phyloP scores from a whole-genome alignment of 2,329 filamentous ascomycete species.

The Colletotrichum cordylinicola region DNA sequence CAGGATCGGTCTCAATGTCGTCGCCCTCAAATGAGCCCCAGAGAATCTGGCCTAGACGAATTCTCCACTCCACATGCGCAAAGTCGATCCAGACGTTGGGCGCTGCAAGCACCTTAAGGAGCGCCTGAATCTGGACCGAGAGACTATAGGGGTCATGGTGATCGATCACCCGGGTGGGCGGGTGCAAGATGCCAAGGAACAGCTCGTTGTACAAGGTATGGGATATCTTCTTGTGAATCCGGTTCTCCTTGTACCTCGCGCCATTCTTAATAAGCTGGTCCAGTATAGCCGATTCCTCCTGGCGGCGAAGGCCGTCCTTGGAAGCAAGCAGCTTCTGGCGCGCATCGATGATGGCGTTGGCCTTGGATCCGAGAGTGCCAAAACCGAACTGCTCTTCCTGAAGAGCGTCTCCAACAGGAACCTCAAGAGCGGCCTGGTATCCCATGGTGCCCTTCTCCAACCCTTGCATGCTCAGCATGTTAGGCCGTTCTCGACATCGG shows the following conservation, averaged over 20 bases:
- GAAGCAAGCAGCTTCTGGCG: conserved; percentile 61
- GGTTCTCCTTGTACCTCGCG: conserved; percentile 59
- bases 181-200: conserved; percentile 64
- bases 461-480: conserved; percentile 76
- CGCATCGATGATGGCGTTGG: conserved; percentile 60
- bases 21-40: conserved; percentile 65
- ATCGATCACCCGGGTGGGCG: conserved; percentile 61
- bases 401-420: conserved; percentile 68
- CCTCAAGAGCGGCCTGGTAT: conserved; percentile 71
- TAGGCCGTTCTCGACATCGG: conserved; percentile 67
- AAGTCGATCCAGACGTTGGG: conserved; percentile 78
- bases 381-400: conserved; percentile 68
- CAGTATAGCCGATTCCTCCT: conserved; percentile 63
- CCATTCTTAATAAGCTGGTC: conserved; percentile 64
- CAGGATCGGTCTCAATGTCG: conserved; percentile 57
- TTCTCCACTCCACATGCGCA: conserved; percentile 76
- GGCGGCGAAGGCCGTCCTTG: conserved; percentile 57
- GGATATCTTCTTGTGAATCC: conserved; percentile 55
- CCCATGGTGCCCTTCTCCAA: conserved; percentile 75
- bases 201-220: conserved; percentile 62
- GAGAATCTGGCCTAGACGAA: conserved; percentile 73
- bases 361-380: conserved; percentile 59
- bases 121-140: conserved; percentile 71
- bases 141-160: conserved; percentile 66
- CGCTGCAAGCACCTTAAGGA: conserved; percentile 69